Evolutionary conservation across 2,329 filamentous ascomycete genomes (phyloP).

Genomic region (Aphanocladium album): DNA sequence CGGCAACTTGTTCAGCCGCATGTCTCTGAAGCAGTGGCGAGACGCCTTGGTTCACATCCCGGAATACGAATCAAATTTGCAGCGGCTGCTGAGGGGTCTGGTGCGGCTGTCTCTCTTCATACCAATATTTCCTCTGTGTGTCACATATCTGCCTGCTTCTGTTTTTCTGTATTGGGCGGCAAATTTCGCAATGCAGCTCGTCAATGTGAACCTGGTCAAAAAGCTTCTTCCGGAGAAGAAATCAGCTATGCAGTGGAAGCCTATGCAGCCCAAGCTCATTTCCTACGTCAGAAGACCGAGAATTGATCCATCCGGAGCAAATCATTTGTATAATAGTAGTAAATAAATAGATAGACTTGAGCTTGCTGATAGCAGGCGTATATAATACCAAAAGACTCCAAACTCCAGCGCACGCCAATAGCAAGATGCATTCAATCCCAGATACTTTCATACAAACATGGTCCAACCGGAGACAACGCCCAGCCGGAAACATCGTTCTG

Average conservation of each 20-base stretch:
- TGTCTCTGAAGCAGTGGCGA: slow-evolving; percentile 25
- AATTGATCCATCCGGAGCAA: not conserved
- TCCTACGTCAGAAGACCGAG: not conserved
- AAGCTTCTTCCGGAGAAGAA: slow-evolving; percentile 20
- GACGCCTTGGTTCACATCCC: slow-evolving; percentile 18
- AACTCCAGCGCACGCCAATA: slow-evolving; percentile 8
- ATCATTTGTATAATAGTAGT: not conserved
- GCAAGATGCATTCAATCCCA: not conserved
- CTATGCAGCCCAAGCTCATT: not conserved
- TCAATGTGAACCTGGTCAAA: slow-evolving; percentile 28
- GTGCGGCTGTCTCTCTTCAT: slow-evolving; percentile 28
- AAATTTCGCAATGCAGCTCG: slow-evolving; percentile 30
- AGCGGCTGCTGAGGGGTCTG: slow-evolving; percentile 16
- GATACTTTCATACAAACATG: not conserved
- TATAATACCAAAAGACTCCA: slow-evolving; percentile 14
- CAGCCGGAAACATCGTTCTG: no score
- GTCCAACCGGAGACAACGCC: no score
- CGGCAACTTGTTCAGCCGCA: slow-evolving; percentile 24
- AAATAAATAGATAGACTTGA: slow-evolving; percentile 3
- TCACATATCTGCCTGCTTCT: slow-evolving; percentile 33
- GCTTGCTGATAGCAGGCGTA: not conserved
- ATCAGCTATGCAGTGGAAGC: slow-evolving; percentile 11
- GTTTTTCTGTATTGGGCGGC: slow-evolving; percentile 38
- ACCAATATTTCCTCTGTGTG: slow-evolving; percentile 30
- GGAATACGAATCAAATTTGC: slow-evolving; percentile 19